These are phyloP conservation scores for Hylodesmum podocarpum DNA, from an alignment of 306 rosid genomes.

Conservation along the genomic window DNA sequence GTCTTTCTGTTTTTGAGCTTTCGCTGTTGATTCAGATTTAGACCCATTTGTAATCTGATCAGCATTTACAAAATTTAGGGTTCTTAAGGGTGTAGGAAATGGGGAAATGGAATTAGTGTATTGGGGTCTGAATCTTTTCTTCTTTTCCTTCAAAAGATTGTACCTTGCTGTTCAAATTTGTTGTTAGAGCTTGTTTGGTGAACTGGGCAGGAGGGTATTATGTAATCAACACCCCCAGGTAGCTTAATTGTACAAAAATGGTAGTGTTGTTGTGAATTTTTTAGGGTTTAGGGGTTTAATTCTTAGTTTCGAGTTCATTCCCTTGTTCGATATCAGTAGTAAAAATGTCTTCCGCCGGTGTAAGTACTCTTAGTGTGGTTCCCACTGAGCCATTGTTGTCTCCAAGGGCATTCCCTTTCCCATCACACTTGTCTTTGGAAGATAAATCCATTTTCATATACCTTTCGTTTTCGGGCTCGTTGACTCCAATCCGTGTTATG, in stretches of 20 bases:
- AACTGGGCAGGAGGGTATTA: slow-evolving; percentile 25
- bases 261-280: slow-evolving; percentile 28
- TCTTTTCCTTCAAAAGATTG: slow-evolving; percentile 19
- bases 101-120: slow-evolving; percentile 38
- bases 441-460: slow-evolving; percentile 59
- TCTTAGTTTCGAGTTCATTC: slow-evolving; percentile 1
- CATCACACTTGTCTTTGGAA: slow-evolving; percentile 39
- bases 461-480: slow-evolving; percentile 60
- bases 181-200: slow-evolving; percentile 17
- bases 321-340: not conserved
- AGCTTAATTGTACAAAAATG: slow-evolving; percentile 32
- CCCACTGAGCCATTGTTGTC: slow-evolving; percentile 48
- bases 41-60: slow-evolving; percentile 17
- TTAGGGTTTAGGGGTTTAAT: not conserved
- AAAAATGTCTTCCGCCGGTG: slow-evolving; percentile 79
- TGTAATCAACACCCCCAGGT: slow-evolving; percentile 21
- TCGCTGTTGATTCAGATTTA: slow-evolving; percentile 9
- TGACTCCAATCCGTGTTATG: slow-evolving; percentile 70
- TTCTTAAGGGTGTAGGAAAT: not conserved
- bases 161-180: not conserved
- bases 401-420: slow-evolving; percentile 36
- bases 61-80: not conserved
- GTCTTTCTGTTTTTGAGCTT: not conserved
- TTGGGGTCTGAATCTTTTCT: slow-evolving; percentile 14
- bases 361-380: slow-evolving; percentile 53